Evolutionary conservation across 352 stramenopile genomes (phyloP).

Genomic region (Peronospora belbahrii): DNA sequence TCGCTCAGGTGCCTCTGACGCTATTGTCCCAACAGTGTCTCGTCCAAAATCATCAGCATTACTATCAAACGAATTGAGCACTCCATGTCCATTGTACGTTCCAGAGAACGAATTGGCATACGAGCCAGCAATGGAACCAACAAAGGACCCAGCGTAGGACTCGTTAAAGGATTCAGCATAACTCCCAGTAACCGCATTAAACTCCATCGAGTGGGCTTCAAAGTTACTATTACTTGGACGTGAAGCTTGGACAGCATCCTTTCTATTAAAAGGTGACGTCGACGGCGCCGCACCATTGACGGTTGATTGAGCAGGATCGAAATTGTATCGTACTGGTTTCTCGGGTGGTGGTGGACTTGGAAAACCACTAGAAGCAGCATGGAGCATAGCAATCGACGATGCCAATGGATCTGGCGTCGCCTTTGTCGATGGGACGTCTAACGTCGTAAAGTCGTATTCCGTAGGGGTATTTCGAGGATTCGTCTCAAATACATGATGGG

Average conservation of each 20-base stretch:
- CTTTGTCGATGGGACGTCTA: constrained; percentile 19
- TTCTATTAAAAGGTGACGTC: constrained; percentile 31
- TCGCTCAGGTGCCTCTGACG: constrained; percentile 25
- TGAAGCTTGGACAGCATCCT: constrained; percentile 33
- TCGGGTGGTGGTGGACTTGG: constrained; percentile 22
- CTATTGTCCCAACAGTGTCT: constrained; percentile 24
- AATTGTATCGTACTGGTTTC: constrained; percentile 27
- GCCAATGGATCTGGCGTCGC: constrained; percentile 18
- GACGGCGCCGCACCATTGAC: constrained; percentile 21
- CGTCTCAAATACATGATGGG: constrained; percentile 11
- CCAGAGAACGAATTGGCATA: constrained; percentile 38
- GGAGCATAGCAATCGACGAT: constrained; percentile 31
- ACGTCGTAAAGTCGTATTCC: constrained; percentile 33
- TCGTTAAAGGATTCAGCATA: constrained; percentile 52
- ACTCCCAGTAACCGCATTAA: constrained; percentile 33
- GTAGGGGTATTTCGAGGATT: constrained; percentile 22
- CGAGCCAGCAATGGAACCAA: constrained; percentile 25
- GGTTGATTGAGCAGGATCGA: constrained; percentile 27
- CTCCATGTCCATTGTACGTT: constrained; percentile 44
- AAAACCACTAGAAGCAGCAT: constrained; percentile 9
- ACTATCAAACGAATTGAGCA: constrained; percentile 47
- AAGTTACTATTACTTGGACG: constrained; percentile 41
- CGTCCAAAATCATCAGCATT: constrained; percentile 33
- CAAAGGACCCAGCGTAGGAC: constrained; percentile 38
- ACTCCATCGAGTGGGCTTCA: constrained; percentile 48